Percentiles rank a stretch among this genome's conserved stretches.
Conservation (phyloP, 352 stramenopile genomes). For the Elongisporangium anandrum region DNA sequence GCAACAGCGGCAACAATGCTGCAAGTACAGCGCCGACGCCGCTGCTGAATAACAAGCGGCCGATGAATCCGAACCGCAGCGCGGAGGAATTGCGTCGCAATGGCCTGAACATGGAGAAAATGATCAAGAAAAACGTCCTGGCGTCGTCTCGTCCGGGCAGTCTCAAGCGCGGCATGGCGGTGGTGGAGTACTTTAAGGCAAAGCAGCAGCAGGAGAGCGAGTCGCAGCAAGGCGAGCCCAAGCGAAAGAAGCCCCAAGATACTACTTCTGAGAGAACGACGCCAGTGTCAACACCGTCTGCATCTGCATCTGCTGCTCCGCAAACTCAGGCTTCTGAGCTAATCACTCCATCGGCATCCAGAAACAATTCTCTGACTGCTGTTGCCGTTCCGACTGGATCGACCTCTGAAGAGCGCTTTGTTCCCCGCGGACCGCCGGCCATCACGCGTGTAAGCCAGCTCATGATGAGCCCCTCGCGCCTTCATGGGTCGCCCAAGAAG, state of each 20-base stretch:
- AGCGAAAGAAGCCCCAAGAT: conserved; percentile 14
- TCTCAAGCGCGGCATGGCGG: conserved; percentile 65
- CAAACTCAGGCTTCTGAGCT: background rate
- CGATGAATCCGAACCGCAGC: conserved; percentile 10
- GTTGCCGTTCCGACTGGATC: background rate
- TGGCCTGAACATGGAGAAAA: conserved; percentile 80
- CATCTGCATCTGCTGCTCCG: no score
- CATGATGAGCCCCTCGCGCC: conserved; percentile 24
- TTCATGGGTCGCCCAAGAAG: conserved; percentile 30
- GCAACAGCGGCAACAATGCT: background rate
- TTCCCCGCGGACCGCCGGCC: background rate
- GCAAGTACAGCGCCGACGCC: background rate
- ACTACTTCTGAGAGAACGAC: background rate
- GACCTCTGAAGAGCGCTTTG: background rate
- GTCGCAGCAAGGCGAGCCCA: conserved; percentile 10
- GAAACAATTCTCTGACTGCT: background rate
- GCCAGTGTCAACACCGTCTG: background rate
- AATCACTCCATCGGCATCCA: background rate
- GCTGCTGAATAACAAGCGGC: conserved; percentile 9
- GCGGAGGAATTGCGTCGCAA: conserved; percentile 57
- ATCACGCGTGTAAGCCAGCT: conserved; percentile 12
- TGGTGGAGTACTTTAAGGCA: conserved; percentile 73
- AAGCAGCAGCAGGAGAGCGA: conserved; percentile 45
- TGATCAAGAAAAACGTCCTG: conserved; percentile 83
- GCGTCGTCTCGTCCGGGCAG: conserved; percentile 34